Evolutionary conservation across 345 rosid genomes (phyloP), one percentile per base, ranked within the genome.

Genomic region (Mangifera indica): DNA sequence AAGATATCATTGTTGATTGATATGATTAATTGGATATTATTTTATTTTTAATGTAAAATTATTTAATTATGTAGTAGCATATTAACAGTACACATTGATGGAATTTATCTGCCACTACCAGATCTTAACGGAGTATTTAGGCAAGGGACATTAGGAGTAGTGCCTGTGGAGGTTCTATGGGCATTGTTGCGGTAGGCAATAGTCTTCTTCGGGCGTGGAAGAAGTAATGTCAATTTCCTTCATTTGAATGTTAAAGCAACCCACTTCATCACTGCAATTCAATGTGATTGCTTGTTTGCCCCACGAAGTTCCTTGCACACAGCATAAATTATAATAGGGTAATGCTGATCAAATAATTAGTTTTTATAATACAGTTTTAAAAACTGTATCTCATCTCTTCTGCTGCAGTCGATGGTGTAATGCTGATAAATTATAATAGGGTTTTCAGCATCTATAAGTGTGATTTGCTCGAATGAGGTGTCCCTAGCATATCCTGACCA

Each of bases 341-440:
- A 37, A 3, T 7, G 5, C 40, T 37, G 5, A 37, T 6, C 40
- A 5, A 37, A 37, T 3, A 37, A 6, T 3, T 37, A 37, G 7
- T 37, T 37, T 37, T 5, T 37, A 37, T 37, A 37, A 37, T 37
- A 5, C 5, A 37, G 40, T 37, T 37, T 3, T 37, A 3, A 37
- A n/a, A n/a, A n/a, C n/a, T n/a, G 0, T n/a, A 37, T 7, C 5
- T 5, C 5, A 37, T 6, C 22, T 21, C 48, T 2, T 2, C 3
- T 20, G 18, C 1, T 2, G 25, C 53, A 13, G 7, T 40, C 11
- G 20, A 40, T 42, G 13, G 14, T 7, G n/a, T 81, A 81, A 45
- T 76, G 60, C 63, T 81, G 87, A 63, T 79, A 68, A 10, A 84
- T 81, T 5, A 66, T 62, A 55, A 81, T 79, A 10, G 83, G 87